Evolutionary conservation across 805 yeast genomes (phyloP), one percentile per base, ranked within the genome.

Genomic region (Candida tammaniensis): DNA sequence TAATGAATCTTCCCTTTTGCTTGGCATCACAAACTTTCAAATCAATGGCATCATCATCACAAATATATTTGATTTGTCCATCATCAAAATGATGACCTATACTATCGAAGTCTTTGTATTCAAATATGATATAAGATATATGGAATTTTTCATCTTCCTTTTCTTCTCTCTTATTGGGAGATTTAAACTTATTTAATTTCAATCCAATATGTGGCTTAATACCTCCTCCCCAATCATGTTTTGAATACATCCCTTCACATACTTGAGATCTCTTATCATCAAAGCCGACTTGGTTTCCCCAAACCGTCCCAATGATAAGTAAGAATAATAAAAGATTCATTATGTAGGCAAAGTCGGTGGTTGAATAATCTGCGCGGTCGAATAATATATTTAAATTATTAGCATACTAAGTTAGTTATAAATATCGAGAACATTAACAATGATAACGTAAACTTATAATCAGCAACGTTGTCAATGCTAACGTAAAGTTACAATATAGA

Each of bases 231-330:
- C 95, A 86, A 52, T 89, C 95, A 30, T 76, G 68, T 48, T 80
- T 80, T 36, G 89, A 75, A 61, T 91, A 91, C 80, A 91, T 82
- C 22, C 98, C 98, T 4, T 88, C 72, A 57, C 98, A 91, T 17
- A 77, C 76, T 50, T 86, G 93, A 12, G 80, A 68, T 31, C 74
- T 61, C 8, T 50, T 17, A 4, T 38, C 59, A 11, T 72, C 56
- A 29, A 86, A 68, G 17, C 52, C 52, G 19, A 72, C 82, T 51
- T 62, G 57, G 44, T 69, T 72, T 52, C 69, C 78, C 12, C 33
- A 11, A 5, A 26, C 37, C 7, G 31, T 13, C 5, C n/a, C n/a
- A n/a, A n/a, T n/a, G n/a, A n/a, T n/a, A n/a, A n/a, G n/a, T n/a
- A n/a, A n/a, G n/a, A n/a, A n/a, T n/a, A n/a, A n/a, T n/a, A n/a